phyloP scores from a whole-genome alignment of 176 grass and related monocot species.

The Coix lacrymajobi region DNA sequence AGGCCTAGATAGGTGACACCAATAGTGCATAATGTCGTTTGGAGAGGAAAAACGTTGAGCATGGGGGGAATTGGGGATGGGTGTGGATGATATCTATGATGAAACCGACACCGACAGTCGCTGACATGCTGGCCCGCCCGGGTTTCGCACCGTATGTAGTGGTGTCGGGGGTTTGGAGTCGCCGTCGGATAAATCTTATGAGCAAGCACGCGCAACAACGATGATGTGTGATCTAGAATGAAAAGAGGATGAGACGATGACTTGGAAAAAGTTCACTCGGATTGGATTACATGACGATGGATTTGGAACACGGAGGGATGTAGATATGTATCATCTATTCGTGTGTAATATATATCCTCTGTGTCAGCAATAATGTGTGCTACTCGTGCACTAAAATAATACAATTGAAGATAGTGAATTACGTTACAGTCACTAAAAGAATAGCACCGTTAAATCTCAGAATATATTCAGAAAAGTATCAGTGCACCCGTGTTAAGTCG shows the following conservation, averaged over 20 bases:
- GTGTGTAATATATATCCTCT: not conserved
- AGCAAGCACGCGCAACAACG: not conserved
- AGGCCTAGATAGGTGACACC: no score
- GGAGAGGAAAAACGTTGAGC: not conserved
- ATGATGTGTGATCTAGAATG: not conserved
- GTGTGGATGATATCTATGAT: not conserved
- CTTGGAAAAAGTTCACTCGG: not conserved
- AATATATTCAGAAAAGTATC: no score
- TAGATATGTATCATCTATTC: not conserved
- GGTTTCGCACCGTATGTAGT: no score
- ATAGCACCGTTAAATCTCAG: no score
- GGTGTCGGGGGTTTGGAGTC: not conserved
- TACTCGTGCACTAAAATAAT: no score
- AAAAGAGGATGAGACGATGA: not conserved
- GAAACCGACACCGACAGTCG: not conserved
- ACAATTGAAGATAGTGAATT: no score
- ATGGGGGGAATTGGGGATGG: not conserved
- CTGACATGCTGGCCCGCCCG: not conserved
- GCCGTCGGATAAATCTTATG: not conserved
- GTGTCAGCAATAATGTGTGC: not conserved
- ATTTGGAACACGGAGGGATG: not conserved
- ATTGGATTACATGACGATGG: not conserved
- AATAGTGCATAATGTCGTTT: not conserved
- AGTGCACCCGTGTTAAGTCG: rapidly evolving
- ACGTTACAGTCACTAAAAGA: no score